Evolutionary conservation across 2,329 filamentous ascomycete genomes (phyloP), one percentile per base, ranked within the genome.

Genomic region (Chalaropsis thielavioides): DNA sequence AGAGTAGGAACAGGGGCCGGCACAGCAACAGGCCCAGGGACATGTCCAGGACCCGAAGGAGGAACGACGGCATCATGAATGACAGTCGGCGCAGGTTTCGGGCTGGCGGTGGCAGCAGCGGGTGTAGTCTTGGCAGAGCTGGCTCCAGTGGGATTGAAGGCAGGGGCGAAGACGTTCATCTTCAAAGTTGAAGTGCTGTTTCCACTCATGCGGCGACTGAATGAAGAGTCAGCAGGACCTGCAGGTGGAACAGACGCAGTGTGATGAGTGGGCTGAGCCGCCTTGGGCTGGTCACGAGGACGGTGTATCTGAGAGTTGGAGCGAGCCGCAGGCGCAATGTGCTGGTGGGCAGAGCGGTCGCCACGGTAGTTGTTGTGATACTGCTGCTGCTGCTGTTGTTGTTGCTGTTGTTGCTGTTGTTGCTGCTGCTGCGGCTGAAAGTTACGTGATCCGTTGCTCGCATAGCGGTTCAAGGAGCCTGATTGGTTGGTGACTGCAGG

Each of bases 81-180:
- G 15, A 38, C 44, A 56, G 58, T 66, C 19, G 65, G 24, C 8
- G 56, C 54, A n/a, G 62, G 44, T 13, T 19, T 61, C 13, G 65
- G 43, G 35, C 65, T 63, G 24, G 66, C 40, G 24, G 58, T 49
- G 2, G 46, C 31, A 3, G 63, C 31, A 3, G 63, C 22, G 35
- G 66, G 56, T 10, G 65, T 38, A 51, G 66, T 49, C 43, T 67
- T 67, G 43, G 44, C n/a, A 44, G 62, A 19, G 3, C 80, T 78
- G 27, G 78, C 77, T 61, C 51, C 51, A 5, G 76, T 89, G 4
- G 89, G 92, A 69, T 86, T 92, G 75, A 99, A 97, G 1, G 87
- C 80, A 56, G 83, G 82, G 0, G 92, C 91, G 68, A 87, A 87
- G 3, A 89, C 86, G 70, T 87, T 87, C 69, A 87, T 72, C 73